phyloP scores from a whole-genome alignment of 768 basidiomycete genomes.

The Phanerochaete carnosa region DNA sequence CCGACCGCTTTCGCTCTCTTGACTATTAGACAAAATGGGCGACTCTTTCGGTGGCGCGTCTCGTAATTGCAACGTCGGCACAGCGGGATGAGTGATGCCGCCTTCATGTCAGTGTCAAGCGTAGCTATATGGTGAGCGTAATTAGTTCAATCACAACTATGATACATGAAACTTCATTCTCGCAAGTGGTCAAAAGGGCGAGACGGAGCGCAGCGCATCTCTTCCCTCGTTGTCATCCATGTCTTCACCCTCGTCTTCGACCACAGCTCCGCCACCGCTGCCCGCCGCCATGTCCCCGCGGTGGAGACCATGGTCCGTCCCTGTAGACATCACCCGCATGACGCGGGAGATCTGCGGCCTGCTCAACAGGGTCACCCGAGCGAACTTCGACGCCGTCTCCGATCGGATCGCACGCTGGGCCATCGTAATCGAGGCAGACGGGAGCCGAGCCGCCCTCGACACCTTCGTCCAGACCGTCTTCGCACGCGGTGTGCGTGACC shows the following conservation, averaged over 20 bases:
- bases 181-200: background rate
- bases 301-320: slow-evolving; percentile 25
- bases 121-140: background rate
- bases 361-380: slow-evolving; percentile 55
- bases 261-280: background rate
- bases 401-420: slow-evolving; percentile 48
- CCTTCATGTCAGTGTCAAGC: background rate
- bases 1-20: background rate
- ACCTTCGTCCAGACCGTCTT: slow-evolving; percentile 50
- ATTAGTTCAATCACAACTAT: background rate
- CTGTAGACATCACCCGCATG: slow-evolving; percentile 34
- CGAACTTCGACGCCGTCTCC: slow-evolving; percentile 49
- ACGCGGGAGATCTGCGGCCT: slow-evolving; percentile 51
- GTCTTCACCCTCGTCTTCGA: background rate
- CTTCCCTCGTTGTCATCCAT: background rate
- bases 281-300: background rate
- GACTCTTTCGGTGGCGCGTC: background rate
- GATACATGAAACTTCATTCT: background rate
- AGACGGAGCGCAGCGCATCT: background rate
- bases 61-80: background rate
- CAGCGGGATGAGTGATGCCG: background rate
- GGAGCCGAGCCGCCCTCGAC: slow-evolving; percentile 45
- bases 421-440: slow-evolving; percentile 43
- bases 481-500: slow-evolving; percentile 53
- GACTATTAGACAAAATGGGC: background rate